Conservation (phyloP, 306 rosid species). For the Lablab purpureus region DNA sequence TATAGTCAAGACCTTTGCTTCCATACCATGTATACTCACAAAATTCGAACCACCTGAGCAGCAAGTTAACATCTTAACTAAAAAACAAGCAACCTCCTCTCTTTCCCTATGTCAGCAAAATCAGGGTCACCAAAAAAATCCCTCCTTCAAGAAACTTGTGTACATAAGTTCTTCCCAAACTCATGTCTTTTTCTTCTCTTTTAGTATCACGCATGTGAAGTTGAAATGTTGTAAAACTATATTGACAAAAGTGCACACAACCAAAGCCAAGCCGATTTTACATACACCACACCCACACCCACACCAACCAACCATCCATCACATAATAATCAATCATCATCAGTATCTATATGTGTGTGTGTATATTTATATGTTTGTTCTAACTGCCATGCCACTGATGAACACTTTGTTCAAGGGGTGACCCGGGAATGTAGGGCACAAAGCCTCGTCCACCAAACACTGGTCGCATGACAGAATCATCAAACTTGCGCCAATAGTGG, state of each 20-base stretch:
- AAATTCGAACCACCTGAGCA: slow-evolving; percentile 44
- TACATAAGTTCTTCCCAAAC: slow-evolving; percentile 19
- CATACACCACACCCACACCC: slow-evolving; percentile 34
- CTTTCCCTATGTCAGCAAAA: slow-evolving; percentile 49
- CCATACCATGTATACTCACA: slow-evolving; percentile 44
- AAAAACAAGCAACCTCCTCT: slow-evolving; percentile 45
- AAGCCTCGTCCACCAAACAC: slow-evolving; percentile 95
- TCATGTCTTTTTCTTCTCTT: not conserved
- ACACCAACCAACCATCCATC: slow-evolving; percentile 20
- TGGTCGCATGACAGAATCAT: slow-evolving; percentile 89
- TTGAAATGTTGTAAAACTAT: slow-evolving; percentile 42
- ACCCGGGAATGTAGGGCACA: slow-evolving; percentile 83
- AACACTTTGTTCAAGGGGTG: slow-evolving; percentile 68
- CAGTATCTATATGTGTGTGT: not conserved
- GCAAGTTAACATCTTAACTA: slow-evolving; percentile 37
- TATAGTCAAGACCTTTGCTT: slow-evolving; percentile 25
- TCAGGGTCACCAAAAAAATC: slow-evolving; percentile 4
- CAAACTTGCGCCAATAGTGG: slow-evolving; percentile 90
- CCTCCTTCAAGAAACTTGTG: slow-evolving; percentile 16
- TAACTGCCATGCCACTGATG: slow-evolving; percentile 55
- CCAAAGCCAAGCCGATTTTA: slow-evolving; percentile 46
- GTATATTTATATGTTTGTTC: not conserved
- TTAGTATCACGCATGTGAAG: slow-evolving; percentile 32
- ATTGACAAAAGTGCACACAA: slow-evolving; percentile 56
- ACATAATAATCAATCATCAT: slow-evolving; percentile 17